Base-by-base conservation (phyloP, 345 rosid species). In the Citrus mangshanensis region DNA sequence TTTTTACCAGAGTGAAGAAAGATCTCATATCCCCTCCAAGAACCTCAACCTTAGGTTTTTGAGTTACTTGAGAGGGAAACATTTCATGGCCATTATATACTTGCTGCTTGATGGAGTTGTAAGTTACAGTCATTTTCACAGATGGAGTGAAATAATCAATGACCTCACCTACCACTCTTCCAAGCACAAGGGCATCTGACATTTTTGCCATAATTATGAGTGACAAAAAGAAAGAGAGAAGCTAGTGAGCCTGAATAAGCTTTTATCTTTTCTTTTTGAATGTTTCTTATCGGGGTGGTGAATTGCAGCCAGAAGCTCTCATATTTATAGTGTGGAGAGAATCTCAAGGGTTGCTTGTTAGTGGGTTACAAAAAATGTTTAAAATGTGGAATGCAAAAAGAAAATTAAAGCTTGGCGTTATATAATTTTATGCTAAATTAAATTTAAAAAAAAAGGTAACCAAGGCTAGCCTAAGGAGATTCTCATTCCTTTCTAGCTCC, bases 41-140 rank as follows among this genome's bases (percentile, higher is more conserved):
- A 34, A 95, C 98, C 63, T 90, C 95, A 84, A 93, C 99, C 81
- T 89, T 91, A 63, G 99, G 99, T 82, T 89, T 95, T 30, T 69
- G 59, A 77, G 89, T 87, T 9, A 95, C 91, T 0, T 79, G 77
- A n/a, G 98, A 95, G 46, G 98, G 99, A 78, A 87, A 91, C 0
- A 90, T 85, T 76, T 95, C 99, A 81, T 92, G 97, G 25, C 99
- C 98, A 88, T 95, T 95, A 74, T 83, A 91, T 38, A 95, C 95
- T 73, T 93, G 92, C 88, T 88, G 93, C 87, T 87, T 90, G 90
- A 74, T 87, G 82, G 87, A 84, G 85, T 79, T 87, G 84, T 90
- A 93, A 21, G 89, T 85, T 70, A 95, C 93, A 1, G 86, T 82
- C 92, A 92, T 91, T 79, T 88, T 89, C 79, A 91, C 95, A 38